phyloP scores from a whole-genome alignment of 1,284 basidiomycete genomes.

The Wolfiporia cocos region DNA sequence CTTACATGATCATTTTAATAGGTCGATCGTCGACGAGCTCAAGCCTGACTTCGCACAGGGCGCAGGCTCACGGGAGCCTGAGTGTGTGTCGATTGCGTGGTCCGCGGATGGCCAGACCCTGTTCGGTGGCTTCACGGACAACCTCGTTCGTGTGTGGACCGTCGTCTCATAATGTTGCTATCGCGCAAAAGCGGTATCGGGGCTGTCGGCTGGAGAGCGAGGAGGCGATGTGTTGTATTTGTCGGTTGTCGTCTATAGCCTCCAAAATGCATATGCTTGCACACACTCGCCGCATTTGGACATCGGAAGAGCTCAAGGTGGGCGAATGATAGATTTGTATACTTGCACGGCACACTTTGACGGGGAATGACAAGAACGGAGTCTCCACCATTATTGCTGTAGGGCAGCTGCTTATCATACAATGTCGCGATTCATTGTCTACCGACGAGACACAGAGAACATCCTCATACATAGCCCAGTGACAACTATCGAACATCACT shows the following conservation, averaged over 20 bases:
- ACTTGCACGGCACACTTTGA: too few species aligned
- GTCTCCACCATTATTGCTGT: too few species aligned
- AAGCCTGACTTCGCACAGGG: slow-evolving; percentile 86
- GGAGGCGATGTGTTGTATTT: slow-evolving; percentile 15
- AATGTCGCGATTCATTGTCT: too few species aligned
- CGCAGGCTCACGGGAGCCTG: slow-evolving; percentile 81
- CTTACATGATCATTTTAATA: slow-evolving; percentile 26
- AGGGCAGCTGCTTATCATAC: too few species aligned
- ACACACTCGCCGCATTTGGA: background rate
- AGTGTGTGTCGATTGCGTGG: slow-evolving; percentile 98
- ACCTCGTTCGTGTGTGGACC: slow-evolving; percentile 89
- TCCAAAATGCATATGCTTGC: slow-evolving; percentile 19
- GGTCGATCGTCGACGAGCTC: slow-evolving; percentile 98
- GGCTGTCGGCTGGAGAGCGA: slow-evolving; percentile 12
- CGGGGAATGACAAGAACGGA: too few species aligned
- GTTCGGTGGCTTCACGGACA: slow-evolving; percentile 93
- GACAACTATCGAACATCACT: too few species aligned
- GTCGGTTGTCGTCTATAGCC: slow-evolving; percentile 20
- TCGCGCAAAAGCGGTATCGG: slow-evolving; percentile 11
- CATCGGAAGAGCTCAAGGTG: too few species aligned
- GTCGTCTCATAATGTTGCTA: slow-evolving; percentile 56
- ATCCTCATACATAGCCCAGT: too few species aligned
- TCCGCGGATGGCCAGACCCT: slow-evolving; percentile 97
- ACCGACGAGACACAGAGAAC: too few species aligned
- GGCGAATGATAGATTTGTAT: too few species aligned